Evolutionary conservation across 1,139 yeast species (phyloP), one percentile per base, ranked within the genome.

Genomic region (Debaryomycetaceae sp.): DNA sequence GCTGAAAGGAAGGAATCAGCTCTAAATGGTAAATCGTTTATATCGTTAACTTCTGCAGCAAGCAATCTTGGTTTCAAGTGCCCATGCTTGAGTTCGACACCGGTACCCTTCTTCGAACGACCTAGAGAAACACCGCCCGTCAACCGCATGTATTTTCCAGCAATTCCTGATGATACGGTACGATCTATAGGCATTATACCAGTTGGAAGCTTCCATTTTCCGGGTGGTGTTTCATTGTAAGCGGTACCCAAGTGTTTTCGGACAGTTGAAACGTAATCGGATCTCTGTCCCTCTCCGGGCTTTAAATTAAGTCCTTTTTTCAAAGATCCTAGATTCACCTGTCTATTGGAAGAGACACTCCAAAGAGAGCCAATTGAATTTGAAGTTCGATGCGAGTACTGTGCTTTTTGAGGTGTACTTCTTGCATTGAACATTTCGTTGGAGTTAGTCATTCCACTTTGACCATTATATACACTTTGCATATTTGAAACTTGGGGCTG

Each of bases 1-100:
- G 31, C 11, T 7, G 31, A 8, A 7, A 45, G 35, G 11, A 34
- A 31, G 17, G 42, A 42, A 33, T 42, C 40, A 41, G 33, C 31
- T 13, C 39, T 45, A 34, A 30, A 39, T 38, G 45, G 35, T 43
- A 24, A 27, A 40, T 56, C 65, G 47, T 81, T 87, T 36, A 74
- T 80, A 47, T 85, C 90, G 49, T 84, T 93, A 30, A 86, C 83
- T 61, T 87, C 95, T 11, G 86, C 81, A 1, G 93, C 93, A 48
- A 87, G 68, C 60, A 86, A 72, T 45, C 90, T 75, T n/a, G 87
- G 88, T 44, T 81, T 79, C 52, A 85, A 71, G 57, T 81, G 88
- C 4, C 91, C 87, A 59, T 86, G 93, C 50, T 85, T 81, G 56
- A 85, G 75, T 50, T 84, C 90, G 49, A 82, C 80, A 5, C 81